Evolutionary conservation across 495 filamentous ascomycete species (phyloP), one percentile per base, ranked within the genome.

Genomic region (Tuber melanosporum): DNA sequence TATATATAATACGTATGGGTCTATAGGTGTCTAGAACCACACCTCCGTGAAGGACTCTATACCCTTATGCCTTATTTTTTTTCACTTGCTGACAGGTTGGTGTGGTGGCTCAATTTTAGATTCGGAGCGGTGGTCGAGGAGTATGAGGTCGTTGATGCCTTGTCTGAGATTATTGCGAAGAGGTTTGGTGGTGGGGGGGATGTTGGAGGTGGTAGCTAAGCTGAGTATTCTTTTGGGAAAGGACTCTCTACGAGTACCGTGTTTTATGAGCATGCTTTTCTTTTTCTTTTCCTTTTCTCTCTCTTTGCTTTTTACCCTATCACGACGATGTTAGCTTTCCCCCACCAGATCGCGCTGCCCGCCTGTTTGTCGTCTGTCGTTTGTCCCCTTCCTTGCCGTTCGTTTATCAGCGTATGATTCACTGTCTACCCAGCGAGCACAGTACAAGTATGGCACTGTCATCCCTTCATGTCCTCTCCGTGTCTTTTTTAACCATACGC

Each of bases 121-220:
- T 94, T 95, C 79, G 92, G 92, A 32, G 92, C 92, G 36, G 92
- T 94, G 36, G 86, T 94, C 81, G 95, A 98, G 81, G 93, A 98
- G 82, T 97, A 95, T 81, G 95, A 98, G 82, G 90, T 99, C 43
- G 86, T 89, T 49, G 95, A 98, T 85, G 94, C 94, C 44, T 83
- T 98, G 73, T 91, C 91, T 80, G 91, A 88, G 70, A 45, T 83
- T 39, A 77, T 82, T 44, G 72, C 76, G 17, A 76, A 82, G 73
- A 82, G 73, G 70, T 72, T 44, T 71, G 78, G 43, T 70, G 71
- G 43, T 71, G 72, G 71, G 22, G 72, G 39, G 71, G 73, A 45
- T 77, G 75, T 49, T 74, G 57, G 71, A 22, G 74, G 36, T 75
- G 70, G 47, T 73, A 57, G 47, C 32, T 73, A 41, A 39, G 72